Evolutionary conservation across 1,139 yeast genomes (phyloP), one percentile per base, ranked within the genome.

Genomic region (Zhuliangozyma blackwelliae): DNA sequence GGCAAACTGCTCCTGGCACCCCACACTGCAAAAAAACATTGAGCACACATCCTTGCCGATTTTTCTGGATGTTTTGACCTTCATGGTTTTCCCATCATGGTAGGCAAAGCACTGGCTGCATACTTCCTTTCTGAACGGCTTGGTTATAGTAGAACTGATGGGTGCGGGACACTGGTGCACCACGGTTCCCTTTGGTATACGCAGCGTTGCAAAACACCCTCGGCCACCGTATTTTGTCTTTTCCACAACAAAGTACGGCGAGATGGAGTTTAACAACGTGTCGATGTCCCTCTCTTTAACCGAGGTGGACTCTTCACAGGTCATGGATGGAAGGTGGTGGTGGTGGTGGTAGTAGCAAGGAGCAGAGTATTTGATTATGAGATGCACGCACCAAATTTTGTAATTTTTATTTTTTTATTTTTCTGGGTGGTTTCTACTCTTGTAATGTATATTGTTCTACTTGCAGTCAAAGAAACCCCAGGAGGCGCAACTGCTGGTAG

Each of bases 51-150:
- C 68, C 2, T 76, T 57, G 47, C 88, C 81, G 46, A 81, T 79
- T 19, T 79, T 78, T 29, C 77, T 38, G 26, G 53, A 43, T 27
- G 63, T 38, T 37, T 63, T 69, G 29, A 47, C 48, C 43, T 74
- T 79, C 60, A 77, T 61, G 27, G 63, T 57, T 30, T 54, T 59
- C 1, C 86, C 85, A 47, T 67, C 55, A 30, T 65, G 63, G 49
- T 79, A 82, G 2, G 46, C 43, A 49, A 70, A 79, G 49, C 90
- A 82, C 40, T 53, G 49, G 4, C 72, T 65, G 50, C 90, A 82
- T 1, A 79, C 84, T 49, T 82, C 89, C 48, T 80, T 81, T 38
- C 77, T 71, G 52, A 78, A 82, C 6, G 77, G 79, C 40, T 70
- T 65, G 23, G 69, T 57, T 4, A 81, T 63, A 1, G 77, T 65